A percentile compares a stretch with the other conserved stretches of the same genome.
phyloP scores from a whole-genome alignment of 345 rosid species.

The Eucalyptus erythrocorys region DNA sequence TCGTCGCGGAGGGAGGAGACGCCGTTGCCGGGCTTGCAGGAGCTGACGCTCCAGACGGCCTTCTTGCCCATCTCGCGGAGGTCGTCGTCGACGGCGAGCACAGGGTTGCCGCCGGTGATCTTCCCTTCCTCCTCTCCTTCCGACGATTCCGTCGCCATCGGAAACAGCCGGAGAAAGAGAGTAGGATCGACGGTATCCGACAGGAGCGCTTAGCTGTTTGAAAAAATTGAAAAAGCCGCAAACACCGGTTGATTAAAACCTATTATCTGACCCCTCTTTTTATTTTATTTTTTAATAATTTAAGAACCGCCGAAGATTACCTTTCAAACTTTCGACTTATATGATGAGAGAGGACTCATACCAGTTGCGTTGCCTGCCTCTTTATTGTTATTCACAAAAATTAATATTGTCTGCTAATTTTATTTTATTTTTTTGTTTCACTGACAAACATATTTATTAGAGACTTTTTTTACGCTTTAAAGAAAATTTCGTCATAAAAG shows the following conservation, averaged over 20 bases:
- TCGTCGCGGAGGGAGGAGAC: conserved; percentile 84
- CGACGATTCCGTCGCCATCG: conserved; percentile 84
- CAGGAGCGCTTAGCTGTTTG: neutral
- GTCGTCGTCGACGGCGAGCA: conserved; percentile 57
- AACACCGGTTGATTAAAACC: neutral
- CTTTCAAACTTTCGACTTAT: too few relatives aligned
- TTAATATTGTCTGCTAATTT: neutral
- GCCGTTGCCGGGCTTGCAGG: conserved; percentile 90
- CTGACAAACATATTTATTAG: too few relatives aligned
- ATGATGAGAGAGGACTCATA: too few relatives aligned
- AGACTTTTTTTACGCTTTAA: too few relatives aligned
- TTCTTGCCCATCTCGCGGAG: conserved; percentile 84
- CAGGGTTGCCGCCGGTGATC: conserved; percentile 55
- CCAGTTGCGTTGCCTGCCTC: too few relatives aligned
- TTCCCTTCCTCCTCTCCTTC: conserved; percentile 91
- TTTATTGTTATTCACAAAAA: neutral
- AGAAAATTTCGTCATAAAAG: too few relatives aligned
- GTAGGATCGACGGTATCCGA: neutral
- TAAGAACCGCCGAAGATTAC: too few relatives aligned
- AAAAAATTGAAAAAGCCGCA: neutral
- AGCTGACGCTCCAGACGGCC: conserved; percentile 97
- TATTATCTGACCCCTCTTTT: neutral
- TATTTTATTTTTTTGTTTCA: too few relatives aligned
- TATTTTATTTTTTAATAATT: too few relatives aligned
- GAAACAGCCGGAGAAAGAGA: neutral